These are phyloP conservation scores for Cladosporium sp. DNA, from an alignment of 2,329 filamentous ascomycete genomes.

Conservation along the genomic window DNA sequence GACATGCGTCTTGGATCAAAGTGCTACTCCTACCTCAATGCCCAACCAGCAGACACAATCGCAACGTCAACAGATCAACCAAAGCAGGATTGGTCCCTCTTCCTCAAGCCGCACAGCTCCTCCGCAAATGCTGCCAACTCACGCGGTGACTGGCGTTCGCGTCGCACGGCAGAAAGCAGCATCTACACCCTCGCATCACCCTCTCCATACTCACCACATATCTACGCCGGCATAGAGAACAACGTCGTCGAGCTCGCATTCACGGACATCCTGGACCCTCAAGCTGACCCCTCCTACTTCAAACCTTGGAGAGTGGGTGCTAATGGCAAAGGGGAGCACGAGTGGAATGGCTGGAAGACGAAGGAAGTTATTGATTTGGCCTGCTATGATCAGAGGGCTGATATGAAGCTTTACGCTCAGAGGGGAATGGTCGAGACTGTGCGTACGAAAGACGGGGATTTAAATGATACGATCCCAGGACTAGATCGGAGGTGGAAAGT, in stretches of 20 bases:
- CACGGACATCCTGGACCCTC: constrained; percentile 42
- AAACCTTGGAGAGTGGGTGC: constrained; percentile 5
- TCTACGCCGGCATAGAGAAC: constrained; percentile 53
- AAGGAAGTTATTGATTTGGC: constrained; percentile 17
- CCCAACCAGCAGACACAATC: background rate
- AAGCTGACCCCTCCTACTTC: constrained; percentile 45
- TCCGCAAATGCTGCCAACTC: background rate
- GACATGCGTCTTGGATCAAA: constrained; percentile 55
- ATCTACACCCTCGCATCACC: constrained; percentile 51
- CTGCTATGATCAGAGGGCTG: constrained; percentile 10
- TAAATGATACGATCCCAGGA: background rate
- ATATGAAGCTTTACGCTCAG: constrained; percentile 12
- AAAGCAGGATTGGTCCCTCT: constrained; percentile 45
- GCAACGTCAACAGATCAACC: background rate
- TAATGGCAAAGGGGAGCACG: background rate
- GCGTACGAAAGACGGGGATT: background rate
- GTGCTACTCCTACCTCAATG: constrained; percentile 35
- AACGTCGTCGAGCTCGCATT: constrained; percentile 47
- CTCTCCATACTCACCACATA: constrained; percentile 43
- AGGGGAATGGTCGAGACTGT: constrained; percentile 1
- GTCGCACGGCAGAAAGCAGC: constrained; percentile 23
- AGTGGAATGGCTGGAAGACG: constrained; percentile 18
- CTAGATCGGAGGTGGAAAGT: constrained; percentile 11
- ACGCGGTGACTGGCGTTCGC: constrained; percentile 19
- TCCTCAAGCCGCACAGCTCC: constrained; percentile 40